Percentiles rank a stretch among this genome's conserved stretches.
These are phyloP conservation scores for Ophiostoma ulmi DNA, from an alignment of 2,329 filamentous ascomycete genomes.

Conservation along the genomic window DNA sequence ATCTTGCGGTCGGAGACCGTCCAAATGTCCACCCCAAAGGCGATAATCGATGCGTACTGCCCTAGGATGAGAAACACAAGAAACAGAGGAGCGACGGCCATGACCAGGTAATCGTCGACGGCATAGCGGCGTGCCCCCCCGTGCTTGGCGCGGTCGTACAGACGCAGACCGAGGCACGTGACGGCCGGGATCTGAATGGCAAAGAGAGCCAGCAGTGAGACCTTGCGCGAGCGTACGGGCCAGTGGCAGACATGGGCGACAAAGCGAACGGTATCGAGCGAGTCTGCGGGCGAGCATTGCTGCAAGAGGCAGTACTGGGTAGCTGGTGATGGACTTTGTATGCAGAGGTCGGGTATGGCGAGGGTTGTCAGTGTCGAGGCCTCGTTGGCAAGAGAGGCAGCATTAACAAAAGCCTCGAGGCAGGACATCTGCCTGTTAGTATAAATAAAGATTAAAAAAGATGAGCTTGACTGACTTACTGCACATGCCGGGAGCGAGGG, in stretches of 20 bases:
- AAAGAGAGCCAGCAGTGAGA: constrained; percentile 35
- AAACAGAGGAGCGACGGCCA: constrained; percentile 34
- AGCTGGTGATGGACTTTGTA: neutral
- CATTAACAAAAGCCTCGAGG: neutral
- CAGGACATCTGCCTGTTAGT: neutral
- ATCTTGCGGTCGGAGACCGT: constrained; percentile 31
- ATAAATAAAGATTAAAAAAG: neutral
- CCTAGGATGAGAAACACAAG: constrained; percentile 34
- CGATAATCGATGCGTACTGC: constrained; percentile 31
- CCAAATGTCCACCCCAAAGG: constrained; percentile 40
- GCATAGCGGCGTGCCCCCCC: constrained; percentile 32
- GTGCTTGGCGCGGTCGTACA: constrained; percentile 36
- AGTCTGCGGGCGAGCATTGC: constrained; percentile 18
- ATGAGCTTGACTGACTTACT: neutral
- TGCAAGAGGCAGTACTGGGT: constrained; percentile 11
- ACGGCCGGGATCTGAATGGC: constrained; percentile 37
- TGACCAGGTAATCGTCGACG: constrained; percentile 40
- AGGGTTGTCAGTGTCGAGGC: neutral
- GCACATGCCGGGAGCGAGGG: constrained; percentile 5
- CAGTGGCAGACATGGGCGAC: constrained; percentile 30
- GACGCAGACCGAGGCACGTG: constrained; percentile 35
- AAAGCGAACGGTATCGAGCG: neutral
- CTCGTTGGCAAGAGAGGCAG: neutral
- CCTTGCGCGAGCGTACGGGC: constrained; percentile 33
- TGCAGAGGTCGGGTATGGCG: neutral